Evolutionary conservation across 78 protist genomes (phyloP).

Genomic region (Dictyostelium brefeldianum): DNA sequence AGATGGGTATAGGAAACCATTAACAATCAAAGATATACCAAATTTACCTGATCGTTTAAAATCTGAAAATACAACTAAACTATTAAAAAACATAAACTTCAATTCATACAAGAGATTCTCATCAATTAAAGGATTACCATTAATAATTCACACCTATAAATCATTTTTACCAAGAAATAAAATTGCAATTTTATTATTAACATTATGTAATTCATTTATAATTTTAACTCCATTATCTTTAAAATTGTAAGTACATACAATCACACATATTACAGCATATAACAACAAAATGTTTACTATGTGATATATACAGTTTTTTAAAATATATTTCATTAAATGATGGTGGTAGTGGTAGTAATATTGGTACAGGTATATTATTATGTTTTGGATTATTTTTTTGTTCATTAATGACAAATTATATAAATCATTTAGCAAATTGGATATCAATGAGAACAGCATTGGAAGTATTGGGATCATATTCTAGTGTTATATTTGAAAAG

Average conservation of each 20-base stretch:
- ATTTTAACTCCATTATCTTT: conserved; percentile 27
- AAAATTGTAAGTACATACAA: conserved; percentile 40
- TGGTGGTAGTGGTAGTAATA: neutral
- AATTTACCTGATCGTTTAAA: neutral
- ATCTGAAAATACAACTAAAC: neutral
- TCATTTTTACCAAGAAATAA: neutral
- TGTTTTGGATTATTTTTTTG: conserved; percentile 15
- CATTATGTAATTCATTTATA: neutral
- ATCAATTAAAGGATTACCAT: too few species aligned
- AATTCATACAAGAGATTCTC: too few species aligned
- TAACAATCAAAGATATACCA: conserved; percentile 11
- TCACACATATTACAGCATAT: too few species aligned
- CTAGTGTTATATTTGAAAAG: conserved; percentile 14
- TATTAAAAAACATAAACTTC: neutral
- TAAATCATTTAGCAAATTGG: conserved; percentile 31
- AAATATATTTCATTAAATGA: too few species aligned
- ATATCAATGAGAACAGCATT: conserved; percentile 15
- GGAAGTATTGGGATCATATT: conserved; percentile 2
- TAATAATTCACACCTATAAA: conserved; percentile 25
- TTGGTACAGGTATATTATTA: neutral
- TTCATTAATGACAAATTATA: neutral
- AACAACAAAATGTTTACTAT: too few species aligned
- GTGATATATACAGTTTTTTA: too few species aligned
- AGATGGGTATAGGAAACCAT: conserved; percentile 29
- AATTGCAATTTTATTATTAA: neutral